Conservation (phyloP, 805 yeast genomes). For the Wickerhamiella brachini region DNA sequence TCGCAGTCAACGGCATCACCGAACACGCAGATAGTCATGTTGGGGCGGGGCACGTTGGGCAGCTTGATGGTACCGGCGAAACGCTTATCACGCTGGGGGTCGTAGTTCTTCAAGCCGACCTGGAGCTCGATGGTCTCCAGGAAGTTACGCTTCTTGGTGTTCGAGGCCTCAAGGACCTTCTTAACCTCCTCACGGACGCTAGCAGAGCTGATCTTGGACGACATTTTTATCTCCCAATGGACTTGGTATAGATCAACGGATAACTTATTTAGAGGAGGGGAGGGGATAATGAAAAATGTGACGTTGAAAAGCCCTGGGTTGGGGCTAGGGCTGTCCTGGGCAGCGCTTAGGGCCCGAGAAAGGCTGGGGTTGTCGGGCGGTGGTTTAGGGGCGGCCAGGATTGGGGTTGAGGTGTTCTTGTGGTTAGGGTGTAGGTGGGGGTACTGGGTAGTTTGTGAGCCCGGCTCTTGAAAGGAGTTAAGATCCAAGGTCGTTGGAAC, state of each 20-base stretch:
- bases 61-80: slow-evolving; percentile 98
- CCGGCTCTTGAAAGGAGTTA: no score
- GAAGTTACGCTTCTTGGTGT: slow-evolving; percentile 99
- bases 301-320: background rate
- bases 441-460: no score
- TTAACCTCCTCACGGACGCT: slow-evolving; percentile 96
- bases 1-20: slow-evolving; percentile 99
- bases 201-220: slow-evolving; percentile 66
- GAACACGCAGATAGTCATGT: slow-evolving; percentile 99
- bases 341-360: no score
- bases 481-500: no score
- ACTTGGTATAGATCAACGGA: slow-evolving; percentile 16
- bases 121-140: slow-evolving; percentile 99
- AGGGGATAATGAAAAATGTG: background rate
- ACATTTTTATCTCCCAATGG: slow-evolving; percentile 22
- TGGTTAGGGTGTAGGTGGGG: no score
- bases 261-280: background rate
- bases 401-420: no score
- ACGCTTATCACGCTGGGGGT: slow-evolving; percentile 99
- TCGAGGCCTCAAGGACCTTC: slow-evolving; percentile 78
- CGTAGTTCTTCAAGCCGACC: slow-evolving; percentile 99
- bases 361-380: no score
- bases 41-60: slow-evolving; percentile 99
- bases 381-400: no score
- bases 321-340: background rate